Evolutionary conservation across 2,329 filamentous ascomycete genomes (phyloP), one percentile per base, ranked within the genome.

Genomic region (Boeremia exigua): DNA sequence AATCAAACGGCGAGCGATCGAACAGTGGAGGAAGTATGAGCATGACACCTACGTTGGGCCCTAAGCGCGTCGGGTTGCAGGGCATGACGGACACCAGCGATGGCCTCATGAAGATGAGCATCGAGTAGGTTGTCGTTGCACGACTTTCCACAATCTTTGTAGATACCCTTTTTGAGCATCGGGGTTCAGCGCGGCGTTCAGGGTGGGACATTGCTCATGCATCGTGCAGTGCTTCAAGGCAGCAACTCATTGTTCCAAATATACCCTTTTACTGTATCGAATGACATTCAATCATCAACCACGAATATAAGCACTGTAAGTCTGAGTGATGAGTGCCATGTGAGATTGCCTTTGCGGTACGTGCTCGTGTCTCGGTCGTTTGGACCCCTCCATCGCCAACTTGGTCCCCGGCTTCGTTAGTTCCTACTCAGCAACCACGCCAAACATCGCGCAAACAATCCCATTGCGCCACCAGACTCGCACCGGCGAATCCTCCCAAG

Each of bases 31-130:
- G 80, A 7, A 83, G 82, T 53, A 81, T 84, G 58, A 70, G 61
- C 54, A 70, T 75, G 66, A 76, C 74, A 4, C 75, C 75, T 2
- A 71, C 68, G 1, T 33, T 65, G 79, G 81, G 63, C 67, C 79
- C 46, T 79, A 82, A 65, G 84, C 69, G 73, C 48, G 63, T 76
- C 82, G 72, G 64, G 59, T 75, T 96, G 64, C 93, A 97, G 76
- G 92, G 93, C 1, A 97, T 98, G 93, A 89, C 86, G 15, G 94
- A 97, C 76, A 94, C 94, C n/a, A 92, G 92, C 72, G 94, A 97
- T 74, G 91, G 92, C 1, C 82, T 97, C 62, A 96, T 96, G 89
- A 92, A 94, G 68, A 95, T 98, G 90, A 96, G 91, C 75, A 96
- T 97, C 69, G 93, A 97, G 75, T 96, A 61, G 50, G 15, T 29